Evolutionary conservation across 2,329 filamentous ascomycete species (phyloP).

Genomic region (Epichloe baconii): DNA sequence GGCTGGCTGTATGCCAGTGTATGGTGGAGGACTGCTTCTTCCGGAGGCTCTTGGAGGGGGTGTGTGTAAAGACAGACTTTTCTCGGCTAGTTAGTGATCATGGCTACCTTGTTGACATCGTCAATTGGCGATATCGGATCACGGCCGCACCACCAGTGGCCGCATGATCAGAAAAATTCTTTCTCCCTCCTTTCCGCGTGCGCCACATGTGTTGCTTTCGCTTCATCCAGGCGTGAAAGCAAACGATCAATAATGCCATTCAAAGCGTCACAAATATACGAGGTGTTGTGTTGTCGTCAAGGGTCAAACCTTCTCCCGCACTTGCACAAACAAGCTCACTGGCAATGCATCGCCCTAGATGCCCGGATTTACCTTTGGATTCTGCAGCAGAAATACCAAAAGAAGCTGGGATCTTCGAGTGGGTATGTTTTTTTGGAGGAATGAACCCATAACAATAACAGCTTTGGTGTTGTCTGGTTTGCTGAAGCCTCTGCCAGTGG

Average conservation of each 20-base stretch:
- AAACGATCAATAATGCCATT: too few relatives aligned
- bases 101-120: too few relatives aligned
- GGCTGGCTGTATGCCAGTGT: not conserved
- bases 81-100: too few relatives aligned
- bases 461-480: slow-evolving; percentile 1
- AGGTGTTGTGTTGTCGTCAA: too few relatives aligned
- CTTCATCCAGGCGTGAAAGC: too few relatives aligned
- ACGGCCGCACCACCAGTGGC: not conserved
- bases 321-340: too few relatives aligned
- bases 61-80: too few relatives aligned
- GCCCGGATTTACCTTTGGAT: not conserved
- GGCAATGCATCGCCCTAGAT: not conserved
- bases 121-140: too few relatives aligned
- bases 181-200: not conserved
- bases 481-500: not conserved
- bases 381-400: not conserved
- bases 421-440: not conserved
- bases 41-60: too few relatives aligned
- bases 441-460: not conserved
- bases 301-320: too few relatives aligned
- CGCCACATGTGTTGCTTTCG: not conserved
- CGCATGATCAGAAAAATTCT: not conserved
- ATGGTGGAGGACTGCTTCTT: not conserved
- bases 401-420: not conserved
- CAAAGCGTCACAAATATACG: too few relatives aligned